Base-by-base conservation (phyloP, 805 yeast species). In the Zygosaccharomyces gambellarensis region DNA sequence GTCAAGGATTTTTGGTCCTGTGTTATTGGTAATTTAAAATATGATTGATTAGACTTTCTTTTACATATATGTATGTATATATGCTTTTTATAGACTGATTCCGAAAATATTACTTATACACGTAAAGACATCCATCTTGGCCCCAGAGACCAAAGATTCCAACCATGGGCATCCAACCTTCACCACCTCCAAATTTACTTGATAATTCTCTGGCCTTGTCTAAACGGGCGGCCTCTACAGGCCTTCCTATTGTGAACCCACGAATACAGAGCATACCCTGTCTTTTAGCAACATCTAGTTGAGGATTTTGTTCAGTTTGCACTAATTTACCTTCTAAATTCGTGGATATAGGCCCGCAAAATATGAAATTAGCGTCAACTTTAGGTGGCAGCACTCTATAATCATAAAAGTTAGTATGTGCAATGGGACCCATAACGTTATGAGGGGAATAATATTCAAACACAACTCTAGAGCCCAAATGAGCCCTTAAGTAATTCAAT, bases 91-190 rank as follows among this genome's bases (percentile, higher is more conserved):
- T 21, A 22, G 27, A 31, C n/a, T 2, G 17, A 46, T 11, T 21
- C 30, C 19, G 5, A 29, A 3, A 19, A 29, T 31, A 54, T 51
- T 54, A 60, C 45, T 62, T 63, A 43, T 61, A 69, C 56, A 72
- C 74, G 61, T 85, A 85, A 50, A 85, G 74, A 60, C 90, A 84
- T 2, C 90, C 90, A 64, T 85, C 92, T 27, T 65, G 70, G 11
- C 89, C 90, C 75, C 83, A 83, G 32, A 72, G 71, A 0, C 88
- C 90, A 31, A 55, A 59, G 0, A 82, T 68, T 5, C 76, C 77
- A 3, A 77, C 70, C 75, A 82, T 4, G 65, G 76, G 76, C 72
- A 72, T 68, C 76, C 76, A 72, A 19, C 78, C 77, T 52, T 77
- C 81, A 6, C 77, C 72, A n/a, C 76, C 77, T 23, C 65, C 68